Evolutionary conservation across 1,284 basidiomycete species (phyloP).

Genomic region (Ustilago shanxiensis): DNA sequence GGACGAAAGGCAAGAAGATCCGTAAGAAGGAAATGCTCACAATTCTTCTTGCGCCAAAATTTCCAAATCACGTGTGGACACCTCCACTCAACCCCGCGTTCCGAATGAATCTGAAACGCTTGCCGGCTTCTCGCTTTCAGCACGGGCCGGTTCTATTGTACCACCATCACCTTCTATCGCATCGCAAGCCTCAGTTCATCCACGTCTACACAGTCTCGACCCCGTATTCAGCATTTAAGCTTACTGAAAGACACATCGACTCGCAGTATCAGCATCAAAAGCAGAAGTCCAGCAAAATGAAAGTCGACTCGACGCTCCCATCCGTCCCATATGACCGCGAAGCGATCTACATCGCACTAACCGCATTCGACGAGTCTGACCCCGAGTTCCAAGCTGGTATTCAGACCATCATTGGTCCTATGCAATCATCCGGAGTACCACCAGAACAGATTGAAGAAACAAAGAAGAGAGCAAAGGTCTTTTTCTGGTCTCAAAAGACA

Average conservation of each 20-base stretch:
- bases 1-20: background rate
- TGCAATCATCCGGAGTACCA: conserved; percentile 48
- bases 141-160: background rate
- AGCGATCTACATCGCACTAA: conserved; percentile 39
- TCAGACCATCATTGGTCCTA: conserved; percentile 48
- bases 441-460: conserved; percentile 50
- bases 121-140: conserved; percentile 2
- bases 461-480: conserved; percentile 47
- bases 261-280: background rate
- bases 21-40: conserved; percentile 1
- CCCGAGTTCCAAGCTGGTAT: conserved; percentile 54
- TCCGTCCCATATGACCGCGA: conserved; percentile 37
- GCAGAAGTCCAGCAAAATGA: conserved; percentile 11
- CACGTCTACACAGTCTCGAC: no score
- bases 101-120: background rate
- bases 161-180: background rate
- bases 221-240: no score
- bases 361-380: conserved; percentile 35
- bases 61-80: conserved; percentile 6
- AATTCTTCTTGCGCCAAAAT: conserved; percentile 1
- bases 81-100: conserved; percentile 9
- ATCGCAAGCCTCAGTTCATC: background rate
- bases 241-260: no score
- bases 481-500: conserved; percentile 50
- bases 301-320: conserved; percentile 23